Conservation (phyloP, 2,329 filamentous ascomycete species). For the Diatrype stigma region DNA sequence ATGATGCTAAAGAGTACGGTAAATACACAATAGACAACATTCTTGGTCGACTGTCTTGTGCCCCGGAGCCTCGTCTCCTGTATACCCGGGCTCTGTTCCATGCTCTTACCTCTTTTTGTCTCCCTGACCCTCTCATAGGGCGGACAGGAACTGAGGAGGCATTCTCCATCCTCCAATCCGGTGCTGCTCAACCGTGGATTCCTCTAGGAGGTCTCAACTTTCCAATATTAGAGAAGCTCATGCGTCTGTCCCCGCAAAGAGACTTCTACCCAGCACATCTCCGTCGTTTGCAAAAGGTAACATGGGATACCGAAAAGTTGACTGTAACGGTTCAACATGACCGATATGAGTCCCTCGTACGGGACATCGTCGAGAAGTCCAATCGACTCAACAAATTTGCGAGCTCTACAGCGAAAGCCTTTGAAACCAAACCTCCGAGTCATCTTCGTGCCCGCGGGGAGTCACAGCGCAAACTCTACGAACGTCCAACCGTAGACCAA, state of each 20-base stretch:
- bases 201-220: constrained; percentile 15
- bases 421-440: not conserved
- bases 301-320: constrained; percentile 30
- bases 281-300: constrained; percentile 29
- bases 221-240: constrained; percentile 16
- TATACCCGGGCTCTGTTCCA: constrained; percentile 56
- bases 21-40: constrained; percentile 51
- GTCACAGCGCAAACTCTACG: constrained; percentile 13
- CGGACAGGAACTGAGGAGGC: constrained; percentile 60
- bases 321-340: constrained; percentile 38
- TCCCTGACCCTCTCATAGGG: constrained; percentile 54
- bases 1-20: constrained; percentile 35
- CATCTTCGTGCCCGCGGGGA: constrained; percentile 17
- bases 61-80: constrained; percentile 49
- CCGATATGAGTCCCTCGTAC: constrained; percentile 24
- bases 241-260: constrained; percentile 24
- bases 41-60: constrained; percentile 52
- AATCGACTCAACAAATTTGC: constrained; percentile 20
- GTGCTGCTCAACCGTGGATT: constrained; percentile 46
- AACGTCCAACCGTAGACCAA: constrained; percentile 7
- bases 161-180: constrained; percentile 44
- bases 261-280: constrained; percentile 34
- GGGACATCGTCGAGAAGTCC: constrained; percentile 27
- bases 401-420: not conserved
- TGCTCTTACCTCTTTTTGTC: constrained; percentile 53